Evolutionary conservation across 176 grass and related monocot species (phyloP).

Genomic region (Aegilops speltoides): DNA sequence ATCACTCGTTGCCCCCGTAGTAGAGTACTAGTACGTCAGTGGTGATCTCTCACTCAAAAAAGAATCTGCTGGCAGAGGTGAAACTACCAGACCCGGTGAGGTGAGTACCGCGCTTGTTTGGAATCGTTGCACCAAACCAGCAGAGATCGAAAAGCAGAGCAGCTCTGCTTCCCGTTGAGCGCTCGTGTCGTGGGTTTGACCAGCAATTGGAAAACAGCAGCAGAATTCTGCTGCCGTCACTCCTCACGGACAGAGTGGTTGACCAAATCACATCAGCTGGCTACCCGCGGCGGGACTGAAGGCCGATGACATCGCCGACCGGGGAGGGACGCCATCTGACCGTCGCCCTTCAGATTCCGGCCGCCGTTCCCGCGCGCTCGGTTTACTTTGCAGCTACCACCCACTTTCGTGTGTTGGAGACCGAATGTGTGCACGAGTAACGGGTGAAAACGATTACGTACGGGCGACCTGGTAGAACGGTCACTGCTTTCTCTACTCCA

Average conservation of each 20-base stretch:
- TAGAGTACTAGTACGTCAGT: no score
- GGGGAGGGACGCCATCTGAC: background rate
- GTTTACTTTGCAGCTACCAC: background rate
- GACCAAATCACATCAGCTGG: slow-evolving; percentile 33
- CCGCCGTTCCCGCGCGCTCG: background rate
- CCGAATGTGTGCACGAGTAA: slow-evolving; percentile 11
- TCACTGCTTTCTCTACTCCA: background rate
- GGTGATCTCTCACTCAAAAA: background rate
- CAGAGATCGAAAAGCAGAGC: background rate
- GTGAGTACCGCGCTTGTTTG: background rate
- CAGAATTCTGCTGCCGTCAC: background rate
- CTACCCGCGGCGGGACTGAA: background rate
- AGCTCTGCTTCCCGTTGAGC: background rate
- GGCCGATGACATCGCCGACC: background rate
- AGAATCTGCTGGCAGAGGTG: background rate
- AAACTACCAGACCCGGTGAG: background rate
- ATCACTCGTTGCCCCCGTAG: no score
- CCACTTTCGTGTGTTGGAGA: background rate
- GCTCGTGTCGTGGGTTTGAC: slow-evolving; percentile 25
- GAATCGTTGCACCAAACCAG: slow-evolving; percentile 50
- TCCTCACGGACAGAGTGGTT: slow-evolving; percentile 29
- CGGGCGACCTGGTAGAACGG: background rate
- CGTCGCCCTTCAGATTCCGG: background rate
- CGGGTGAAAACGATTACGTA: background rate
- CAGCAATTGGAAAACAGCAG: background rate